Base-by-base conservation (phyloP, 2,329 filamentous ascomycete genomes). In the Celoporthe dispersa region DNA sequence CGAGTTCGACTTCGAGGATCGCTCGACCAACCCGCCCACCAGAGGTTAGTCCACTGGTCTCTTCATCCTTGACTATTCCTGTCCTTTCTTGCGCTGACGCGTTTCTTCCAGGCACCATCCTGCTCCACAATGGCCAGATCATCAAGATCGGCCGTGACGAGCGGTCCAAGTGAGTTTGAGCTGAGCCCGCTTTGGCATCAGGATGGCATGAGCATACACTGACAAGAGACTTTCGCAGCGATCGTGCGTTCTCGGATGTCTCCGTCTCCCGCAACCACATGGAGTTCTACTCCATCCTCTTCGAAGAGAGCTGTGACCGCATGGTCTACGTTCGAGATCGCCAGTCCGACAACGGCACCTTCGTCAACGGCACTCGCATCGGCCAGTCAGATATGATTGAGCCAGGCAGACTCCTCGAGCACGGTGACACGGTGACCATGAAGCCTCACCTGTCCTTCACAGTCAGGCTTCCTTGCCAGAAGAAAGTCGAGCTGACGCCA, bases 241-340 rank as follows among this genome's bases (percentile, higher is more conserved):
- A 81, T 7, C 76, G 84, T 48, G 74, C 76, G 31, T 81, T 88
- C n/a, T 73, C 80, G 2, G 77, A 81, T 70, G 72, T 75, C 0
- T 71, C 76, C 12, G 80, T 89, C 28, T 89, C 87, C 1, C 83
- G 85, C 66, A 80, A 82, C 35, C 87, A 89, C 67, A 85, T 87
- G 72, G 84, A 88, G 73, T 79, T 89, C 41, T 89, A 88, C 75
- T 84, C 84, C 1, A 78, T 89, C 55, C 75, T 83, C 12, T 87
- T 87, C 71, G 85, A 88, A 31, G 75, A 78, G 25, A 74, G 76
- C 12, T 69, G 73, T 31, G 75, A 74, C 19, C 79, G 80, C 5
- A 77, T 87, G 67, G 77, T 89, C 55, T 89, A 88, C 72, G 85
- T 88, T 37, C 84, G 87, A 19, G 87, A 90, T 73, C 82, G 84